Evolutionary conservation across 2,329 filamentous ascomycete species (phyloP).

Genomic region (Penicillium sp.): DNA sequence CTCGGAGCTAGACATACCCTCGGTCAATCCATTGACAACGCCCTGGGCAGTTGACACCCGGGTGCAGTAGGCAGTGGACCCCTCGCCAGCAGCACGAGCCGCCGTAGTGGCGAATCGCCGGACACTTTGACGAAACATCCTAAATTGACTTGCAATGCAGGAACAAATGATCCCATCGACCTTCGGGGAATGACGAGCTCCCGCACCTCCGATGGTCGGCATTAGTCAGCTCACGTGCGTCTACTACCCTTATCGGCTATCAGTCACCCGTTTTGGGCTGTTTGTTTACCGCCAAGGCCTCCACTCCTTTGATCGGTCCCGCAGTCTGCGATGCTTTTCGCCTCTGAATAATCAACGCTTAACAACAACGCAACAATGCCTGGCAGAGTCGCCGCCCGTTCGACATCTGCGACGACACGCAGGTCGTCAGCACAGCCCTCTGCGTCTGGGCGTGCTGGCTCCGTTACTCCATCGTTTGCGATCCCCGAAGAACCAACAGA

Average conservation of each 20-base stretch:
- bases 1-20: constrained; percentile 58
- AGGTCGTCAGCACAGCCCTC: constrained; percentile 61
- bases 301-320: constrained; percentile 20
- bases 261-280: constrained; percentile 38
- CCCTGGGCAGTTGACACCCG: constrained; percentile 78
- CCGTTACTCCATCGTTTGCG: constrained; percentile 39
- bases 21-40: constrained; percentile 72
- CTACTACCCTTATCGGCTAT: constrained; percentile 11
- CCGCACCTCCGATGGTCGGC: constrained; percentile 24
- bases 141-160: constrained; percentile 22
- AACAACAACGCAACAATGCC: constrained; percentile 37
- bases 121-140: constrained; percentile 69
- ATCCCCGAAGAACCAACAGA: constrained; percentile 64
- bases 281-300: constrained; percentile 40
- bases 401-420: constrained; percentile 38
- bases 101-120: constrained; percentile 67
- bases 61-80: constrained; percentile 61
- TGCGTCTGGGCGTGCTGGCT: constrained; percentile 79
- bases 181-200: constrained; percentile 8
- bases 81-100: constrained; percentile 52
- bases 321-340: constrained; percentile 23
- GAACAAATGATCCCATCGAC: constrained; percentile 5
- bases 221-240: constrained; percentile 28
- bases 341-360: constrained; percentile 16
- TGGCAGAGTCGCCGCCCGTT: constrained; percentile 42